A percentile compares a stretch with the other conserved stretches of the same genome.
phyloP scores from a whole-genome alignment of 371 early-diverging fungal genomes.

The Chytridium lagenaria region DNA sequence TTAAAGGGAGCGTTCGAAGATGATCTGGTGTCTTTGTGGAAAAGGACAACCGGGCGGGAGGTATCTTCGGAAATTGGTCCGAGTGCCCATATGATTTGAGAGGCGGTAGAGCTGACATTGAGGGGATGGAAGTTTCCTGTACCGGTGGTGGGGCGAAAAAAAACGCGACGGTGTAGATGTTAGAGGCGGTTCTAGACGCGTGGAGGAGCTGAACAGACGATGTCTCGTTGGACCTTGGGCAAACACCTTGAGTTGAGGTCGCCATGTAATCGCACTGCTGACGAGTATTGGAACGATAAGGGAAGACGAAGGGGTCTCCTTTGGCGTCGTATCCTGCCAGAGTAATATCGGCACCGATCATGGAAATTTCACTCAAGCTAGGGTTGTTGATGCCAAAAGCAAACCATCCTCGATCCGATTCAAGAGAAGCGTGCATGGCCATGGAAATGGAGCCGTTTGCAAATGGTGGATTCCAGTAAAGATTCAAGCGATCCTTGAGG shows the following conservation, averaged over 20 bases:
- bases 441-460: not conserved
- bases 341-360: not conserved
- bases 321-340: not conserved
- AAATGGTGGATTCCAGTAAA: not conserved
- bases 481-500: not conserved
- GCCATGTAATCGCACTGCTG: not conserved
- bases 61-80: not conserved
- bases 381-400: not conserved
- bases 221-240: not conserved
- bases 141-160: not conserved
- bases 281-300: not conserved
- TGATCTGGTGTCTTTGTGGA: not conserved
- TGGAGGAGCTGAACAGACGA: not conserved
- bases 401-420: not conserved
- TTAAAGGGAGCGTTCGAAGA: not conserved
- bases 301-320: not conserved
- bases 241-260: not conserved
- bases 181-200: not conserved
- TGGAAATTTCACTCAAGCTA: not conserved
- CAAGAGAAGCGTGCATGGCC: not conserved
- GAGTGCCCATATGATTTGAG: not conserved
- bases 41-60: not conserved
- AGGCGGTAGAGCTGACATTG: not conserved
- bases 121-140: not conserved
- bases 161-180: not conserved